Conservation (phyloP, 441 rosid species). For the Populus hybrid region DNA sequence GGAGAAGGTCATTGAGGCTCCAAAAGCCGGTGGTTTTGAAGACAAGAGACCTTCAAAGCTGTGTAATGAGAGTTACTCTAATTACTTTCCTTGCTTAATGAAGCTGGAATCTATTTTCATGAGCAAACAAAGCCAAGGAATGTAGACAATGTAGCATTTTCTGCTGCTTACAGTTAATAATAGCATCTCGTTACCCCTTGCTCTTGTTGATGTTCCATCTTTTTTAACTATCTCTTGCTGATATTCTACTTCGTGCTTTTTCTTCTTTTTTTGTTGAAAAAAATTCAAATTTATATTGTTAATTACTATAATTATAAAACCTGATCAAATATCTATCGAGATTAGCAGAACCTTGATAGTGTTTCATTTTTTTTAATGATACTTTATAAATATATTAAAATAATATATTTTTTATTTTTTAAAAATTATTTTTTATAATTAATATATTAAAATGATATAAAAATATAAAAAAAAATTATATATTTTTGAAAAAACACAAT, state of each 20-base stretch:
- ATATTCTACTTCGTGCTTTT: no score
- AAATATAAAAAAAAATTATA: no score
- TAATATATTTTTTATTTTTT: no score
- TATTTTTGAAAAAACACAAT: no score
- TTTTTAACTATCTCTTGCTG: background rate
- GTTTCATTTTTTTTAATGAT: no score
- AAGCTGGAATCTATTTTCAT: slow-evolving; percentile 64
- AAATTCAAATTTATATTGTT: background rate
- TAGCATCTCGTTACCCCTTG: background rate
- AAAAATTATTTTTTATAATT: no score
- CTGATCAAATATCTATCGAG: no score
- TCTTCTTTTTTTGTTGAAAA: background rate
- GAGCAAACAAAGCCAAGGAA: slow-evolving; percentile 21
- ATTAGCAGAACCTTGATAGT: no score
- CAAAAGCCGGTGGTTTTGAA: slow-evolving; percentile 49
- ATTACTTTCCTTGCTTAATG: slow-evolving; percentile 54
- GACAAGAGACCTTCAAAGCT: slow-evolving; percentile 82
- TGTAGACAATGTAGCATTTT: slow-evolving; percentile 16
- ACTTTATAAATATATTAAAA: no score
- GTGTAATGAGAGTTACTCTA: slow-evolving; percentile 51
- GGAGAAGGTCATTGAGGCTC: slow-evolving; percentile 47
- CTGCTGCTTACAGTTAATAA: slow-evolving; percentile 20
- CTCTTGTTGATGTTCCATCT: background rate
- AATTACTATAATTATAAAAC: no score
- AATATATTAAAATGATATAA: no score